Evolutionary conservation across 768 basidiomycete species (phyloP), one percentile per base, ranked within the genome.

Genomic region (Lactarius psammicola): DNA sequence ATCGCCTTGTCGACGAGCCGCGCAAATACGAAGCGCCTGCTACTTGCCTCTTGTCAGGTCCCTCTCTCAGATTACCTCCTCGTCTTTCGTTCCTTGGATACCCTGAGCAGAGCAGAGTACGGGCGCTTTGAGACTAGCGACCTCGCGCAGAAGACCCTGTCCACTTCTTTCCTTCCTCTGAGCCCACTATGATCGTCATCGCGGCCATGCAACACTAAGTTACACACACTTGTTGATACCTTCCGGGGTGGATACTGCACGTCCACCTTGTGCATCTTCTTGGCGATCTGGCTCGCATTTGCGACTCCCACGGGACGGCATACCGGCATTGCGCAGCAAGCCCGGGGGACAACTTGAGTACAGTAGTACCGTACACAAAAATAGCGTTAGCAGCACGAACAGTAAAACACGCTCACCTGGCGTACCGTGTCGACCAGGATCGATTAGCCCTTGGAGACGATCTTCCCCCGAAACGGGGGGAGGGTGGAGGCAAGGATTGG

Each of bases 121-220:
- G 26, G 44, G 44, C 4, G 44, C 44, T 20, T 23, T 1, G 75
- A 82, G 3, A 77, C 78, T 10, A 85, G 84, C 66, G 83, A 84
- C 3, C 68, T 85, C 34, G 82, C 79, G 4, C 84, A 87, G 72
- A 82, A 82, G 71, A 71, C 80, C 2, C 75, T 76, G 3, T 84
- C 81, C 1, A 74, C 76, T 6, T 76, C 79, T 68, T 77, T 85
- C 40, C 38, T 15, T 15, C 5, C 42, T 42, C 18, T 42, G 6
- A 6, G 7, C 75, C 82, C 0, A 66, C 86, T 17, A 82, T 82
- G 4, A 85, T 85, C 0, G 76, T 81, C 11, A 69, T 80, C 20
- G 78, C 85, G 2, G 80, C 83, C 44, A 2, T 85, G 84, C 0
- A 71, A 9, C 3, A 11, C n/a, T n/a, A n/a, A n/a, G n/a, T 38